phyloP scores from a whole-genome alignment of 371 early-diverging fungal genomes.

The Syncephalastrum contaminatum region DNA sequence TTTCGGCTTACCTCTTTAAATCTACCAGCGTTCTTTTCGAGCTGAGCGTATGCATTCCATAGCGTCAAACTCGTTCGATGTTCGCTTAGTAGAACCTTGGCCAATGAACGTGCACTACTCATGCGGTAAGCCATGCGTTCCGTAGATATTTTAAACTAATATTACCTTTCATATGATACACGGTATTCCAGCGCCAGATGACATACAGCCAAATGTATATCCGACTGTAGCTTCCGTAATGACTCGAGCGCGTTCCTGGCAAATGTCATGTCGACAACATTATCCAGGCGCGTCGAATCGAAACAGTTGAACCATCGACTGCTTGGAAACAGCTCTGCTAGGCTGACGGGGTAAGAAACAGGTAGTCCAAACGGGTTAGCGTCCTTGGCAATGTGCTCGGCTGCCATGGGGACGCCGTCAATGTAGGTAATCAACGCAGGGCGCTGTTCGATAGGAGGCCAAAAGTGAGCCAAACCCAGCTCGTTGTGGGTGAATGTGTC shows the following conservation, averaged over 20 bases:
- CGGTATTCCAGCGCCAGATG: constrained; percentile 52
- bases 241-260: constrained; percentile 52
- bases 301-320: constrained; percentile 40
- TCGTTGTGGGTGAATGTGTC: constrained; percentile 60
- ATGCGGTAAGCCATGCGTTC: constrained; percentile 1
- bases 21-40: constrained; percentile 47
- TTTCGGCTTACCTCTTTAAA: constrained; percentile 26
- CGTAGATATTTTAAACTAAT: background rate
- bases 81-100: constrained; percentile 56
- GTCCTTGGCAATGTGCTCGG: constrained; percentile 26
- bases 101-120: constrained; percentile 54
- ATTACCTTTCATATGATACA: constrained; percentile 34
- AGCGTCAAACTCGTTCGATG: constrained; percentile 58
- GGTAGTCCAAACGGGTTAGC: constrained; percentile 40
- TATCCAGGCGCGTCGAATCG: constrained; percentile 16
- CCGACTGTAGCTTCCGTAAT: constrained; percentile 21
- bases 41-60: constrained; percentile 70
- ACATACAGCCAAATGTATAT: constrained; percentile 38
- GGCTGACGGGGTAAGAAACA: constrained; percentile 48
- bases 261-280: background rate
- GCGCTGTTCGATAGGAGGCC: constrained; percentile 25
- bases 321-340: constrained; percentile 40
- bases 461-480: constrained; percentile 30
- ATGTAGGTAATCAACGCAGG: constrained; percentile 30
- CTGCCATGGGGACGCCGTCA: constrained; percentile 43